Evolutionary conservation across 306 rosid species (phyloP), one percentile per base, ranked within the genome.

Genomic region (Lathyrus aphaca): DNA sequence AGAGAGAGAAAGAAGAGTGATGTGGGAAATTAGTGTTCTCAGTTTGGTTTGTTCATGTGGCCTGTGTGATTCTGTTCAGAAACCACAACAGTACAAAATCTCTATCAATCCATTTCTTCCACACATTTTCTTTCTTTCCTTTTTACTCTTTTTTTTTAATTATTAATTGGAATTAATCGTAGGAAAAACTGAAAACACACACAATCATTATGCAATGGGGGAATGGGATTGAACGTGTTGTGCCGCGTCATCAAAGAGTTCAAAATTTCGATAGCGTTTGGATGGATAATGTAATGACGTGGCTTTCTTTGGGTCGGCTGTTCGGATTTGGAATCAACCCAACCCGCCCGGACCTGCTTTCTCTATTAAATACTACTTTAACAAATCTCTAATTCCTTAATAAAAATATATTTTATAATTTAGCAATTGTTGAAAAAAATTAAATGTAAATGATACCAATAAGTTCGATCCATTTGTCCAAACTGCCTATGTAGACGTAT

Each of bases 261-360:
- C 58, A 35, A 51, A 38, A 19, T 78, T 74, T 76, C 46, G 86
- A 89, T 86, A 73, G 38, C 80, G 30, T 73, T 25, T 86, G 76
- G 57, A 51, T 50, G 84, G 98, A 92, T 92, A 88, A 90, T 74
- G 77, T 55, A 64, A 40, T 76, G 77, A 84, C 77, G 90, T 88
- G 96, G 89, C 80, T 37, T 60, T 57, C 25, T 27, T 30, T 69
- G 78, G 68, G 40, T 58, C 77, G 17, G 21, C 16, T 35, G 8
- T 60, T 65, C 1, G 8, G 23, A 6, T 49, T 30, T 59, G 29
- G 45, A 64, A 30, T n/a, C n/a, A n/a, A n/a, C n/a, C n/a, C n/a
- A n/a, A 29, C 32, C 42, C 18, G 21, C 10, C 35, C 32, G 16
- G 61, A 18, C 56, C 1, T 49, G 10, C 14, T 13, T 45, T 45